phyloP scores from a whole-genome alignment of 164 flowering plant genomes.

The Vitis cinerea region DNA sequence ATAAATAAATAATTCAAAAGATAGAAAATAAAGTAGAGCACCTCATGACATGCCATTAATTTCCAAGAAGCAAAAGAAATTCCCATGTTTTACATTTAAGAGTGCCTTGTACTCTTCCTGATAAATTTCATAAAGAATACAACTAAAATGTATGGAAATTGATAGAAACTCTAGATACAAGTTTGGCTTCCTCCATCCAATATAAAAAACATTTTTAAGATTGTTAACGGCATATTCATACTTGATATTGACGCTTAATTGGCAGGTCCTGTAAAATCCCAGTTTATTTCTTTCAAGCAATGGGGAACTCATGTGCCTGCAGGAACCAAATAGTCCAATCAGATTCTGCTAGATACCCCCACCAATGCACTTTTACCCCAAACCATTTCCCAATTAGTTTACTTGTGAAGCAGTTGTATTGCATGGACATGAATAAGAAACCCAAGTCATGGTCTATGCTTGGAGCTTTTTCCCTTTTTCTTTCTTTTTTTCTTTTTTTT shows the following conservation, averaged over 20 bases:
- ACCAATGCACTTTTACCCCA: conserved; percentile 2
- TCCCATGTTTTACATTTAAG: background rate
- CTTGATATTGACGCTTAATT: conserved; percentile 49
- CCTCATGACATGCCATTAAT: conserved; percentile 8
- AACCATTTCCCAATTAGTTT: conserved; percentile 8
- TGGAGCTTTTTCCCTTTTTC: too few relatives aligned
- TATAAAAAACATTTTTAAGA: conserved; percentile 13
- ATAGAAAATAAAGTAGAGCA: background rate
- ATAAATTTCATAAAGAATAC: background rate
- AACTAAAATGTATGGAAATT: background rate
- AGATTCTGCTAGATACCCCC: conserved; percentile 23
- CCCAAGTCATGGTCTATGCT: background rate
- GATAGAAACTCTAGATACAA: background rate
- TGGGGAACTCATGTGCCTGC: conserved; percentile 85
- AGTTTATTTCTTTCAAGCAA: conserved; percentile 54
- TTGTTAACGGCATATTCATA: conserved; percentile 27
- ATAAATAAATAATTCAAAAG: background rate
- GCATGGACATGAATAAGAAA: background rate
- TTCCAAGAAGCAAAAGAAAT: background rate
- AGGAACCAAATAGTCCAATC: conserved; percentile 73
- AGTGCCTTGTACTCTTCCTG: background rate
- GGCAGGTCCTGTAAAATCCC: conserved; percentile 38
- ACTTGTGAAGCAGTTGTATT: background rate
- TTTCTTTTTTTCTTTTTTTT: too few relatives aligned
- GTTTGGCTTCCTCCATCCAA: background rate